These are phyloP conservation scores for Thozetella sp. DNA, from an alignment of 495 filamentous ascomycete genomes.

Conservation along the genomic window DNA sequence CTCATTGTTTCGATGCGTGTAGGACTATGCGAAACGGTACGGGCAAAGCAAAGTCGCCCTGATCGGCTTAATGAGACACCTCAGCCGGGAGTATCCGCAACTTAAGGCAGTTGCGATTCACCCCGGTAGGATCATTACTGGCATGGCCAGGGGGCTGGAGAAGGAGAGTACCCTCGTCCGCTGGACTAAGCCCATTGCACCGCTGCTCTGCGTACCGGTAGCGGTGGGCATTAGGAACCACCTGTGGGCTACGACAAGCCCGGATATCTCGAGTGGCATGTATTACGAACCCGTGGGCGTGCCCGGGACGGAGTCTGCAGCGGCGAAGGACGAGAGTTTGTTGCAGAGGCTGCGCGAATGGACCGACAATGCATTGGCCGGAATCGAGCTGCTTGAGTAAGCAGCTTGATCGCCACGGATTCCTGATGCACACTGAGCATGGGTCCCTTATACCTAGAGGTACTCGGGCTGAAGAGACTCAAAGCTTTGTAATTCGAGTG, in stretches of 20 bases:
- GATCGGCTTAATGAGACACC: conserved; percentile 56
- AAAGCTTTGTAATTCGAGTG: too few species aligned
- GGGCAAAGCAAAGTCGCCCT: conserved; percentile 65
- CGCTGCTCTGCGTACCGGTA: conserved; percentile 5
- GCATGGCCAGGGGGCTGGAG: conserved; percentile 1
- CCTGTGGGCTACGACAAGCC: conserved; percentile 10
- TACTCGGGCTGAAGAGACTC: too few species aligned
- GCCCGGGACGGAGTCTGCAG: neutral
- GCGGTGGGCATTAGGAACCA: conserved; percentile 7
- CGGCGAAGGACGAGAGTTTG: neutral
- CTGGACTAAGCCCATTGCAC: conserved; percentile 3
- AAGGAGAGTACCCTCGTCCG: conserved; percentile 10
- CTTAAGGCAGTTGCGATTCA: conserved; percentile 62
- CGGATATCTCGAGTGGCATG: conserved; percentile 6
- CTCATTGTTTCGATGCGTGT: neutral
- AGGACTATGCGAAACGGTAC: conserved; percentile 39
- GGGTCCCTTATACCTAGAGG: too few species aligned
- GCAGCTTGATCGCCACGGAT: too few species aligned
- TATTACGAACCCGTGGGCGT: conserved; percentile 12
- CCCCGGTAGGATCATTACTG: conserved; percentile 45
- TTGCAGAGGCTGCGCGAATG: neutral
- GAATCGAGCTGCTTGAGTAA: too few species aligned
- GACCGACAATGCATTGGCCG: neutral
- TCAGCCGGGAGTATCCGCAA: conserved; percentile 56
- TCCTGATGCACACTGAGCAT: too few species aligned